Evolutionary conservation across 768 basidiomycete genomes (phyloP), one percentile per base, ranked within the genome.

Genomic region (Albatrellus ellisii): DNA sequence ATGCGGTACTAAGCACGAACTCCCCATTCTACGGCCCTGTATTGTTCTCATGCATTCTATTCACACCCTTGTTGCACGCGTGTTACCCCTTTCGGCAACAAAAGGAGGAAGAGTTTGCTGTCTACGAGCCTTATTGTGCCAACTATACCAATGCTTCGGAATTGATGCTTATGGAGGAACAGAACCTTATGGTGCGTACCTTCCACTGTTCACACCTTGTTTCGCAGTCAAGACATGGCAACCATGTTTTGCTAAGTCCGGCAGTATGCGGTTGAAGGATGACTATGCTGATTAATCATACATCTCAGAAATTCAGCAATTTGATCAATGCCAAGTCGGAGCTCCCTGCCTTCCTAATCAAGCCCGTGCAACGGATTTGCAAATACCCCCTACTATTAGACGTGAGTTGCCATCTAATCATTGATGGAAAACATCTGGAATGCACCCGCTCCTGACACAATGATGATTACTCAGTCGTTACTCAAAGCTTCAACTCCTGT

Each of bases 291-390:
- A 39, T 42, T 53, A 34, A 57, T 52, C 41, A 52, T 48, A 47
- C 25, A 41, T 44, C 32, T 46, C 56, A 89, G 86, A 72, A 75
- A 46, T 68, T 85, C 55, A 83, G 84, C 63, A 72, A 79, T 61
- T 67, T 88, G 67, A 85, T 92, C 63, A 86, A 89, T 52, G 80
- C 81, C 54, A 85, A 85, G 59, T 81, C 84, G 56, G 95, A 99
- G 56, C 70, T 99, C 25, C 86, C 88, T 45, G 90, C 89, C 7
- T 94, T 98, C 64, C 76, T 98, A 46, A 98, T 98, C 71, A 97
- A 97, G 66, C 95, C 95, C 6, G 84, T 99, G 37, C 95, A 99
- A 60, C 79, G 95, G 47, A 83, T 98, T 52, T 95, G 94, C 74
- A 98, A 98, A 69, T 98, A 98, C 60, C 92, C 92, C 20, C 70